Evolutionary conservation across 257 asterid species (phyloP).

Genomic region (Misopates orontium): DNA sequence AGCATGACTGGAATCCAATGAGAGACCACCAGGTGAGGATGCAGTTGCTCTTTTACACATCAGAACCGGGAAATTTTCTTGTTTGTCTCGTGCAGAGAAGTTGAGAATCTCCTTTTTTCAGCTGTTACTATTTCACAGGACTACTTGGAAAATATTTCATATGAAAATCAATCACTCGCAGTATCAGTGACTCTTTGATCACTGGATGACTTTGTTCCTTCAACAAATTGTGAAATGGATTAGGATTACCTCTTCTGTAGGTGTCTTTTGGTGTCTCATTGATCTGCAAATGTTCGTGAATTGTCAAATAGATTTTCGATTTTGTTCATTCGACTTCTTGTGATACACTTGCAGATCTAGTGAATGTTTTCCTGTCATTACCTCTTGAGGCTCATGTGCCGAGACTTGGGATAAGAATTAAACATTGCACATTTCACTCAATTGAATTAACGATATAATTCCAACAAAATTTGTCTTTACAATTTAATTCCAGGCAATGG

Average conservation of each 20-base stretch:
- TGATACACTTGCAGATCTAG: constrained; percentile 5
- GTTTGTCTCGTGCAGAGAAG: not conserved
- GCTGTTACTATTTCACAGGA: not conserved
- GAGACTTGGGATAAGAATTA: not conserved
- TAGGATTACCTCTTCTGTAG: not conserved
- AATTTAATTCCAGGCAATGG: constrained; percentile 84
- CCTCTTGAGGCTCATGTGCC: not conserved
- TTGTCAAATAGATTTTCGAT: not conserved
- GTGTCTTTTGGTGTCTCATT: not conserved
- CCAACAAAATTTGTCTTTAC: not conserved
- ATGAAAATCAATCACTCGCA: not conserved
- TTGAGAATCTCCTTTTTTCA: not conserved
- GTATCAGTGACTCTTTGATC: not conserved
- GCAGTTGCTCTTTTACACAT: constrained; percentile 14
- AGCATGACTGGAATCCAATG: constrained; percentile 99
- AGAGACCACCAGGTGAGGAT: constrained; percentile 90
- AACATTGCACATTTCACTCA: constrained; percentile 2
- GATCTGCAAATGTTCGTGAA: not conserved
- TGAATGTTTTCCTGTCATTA: not conserved
- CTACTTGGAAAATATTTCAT: not conserved
- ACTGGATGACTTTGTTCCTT: not conserved
- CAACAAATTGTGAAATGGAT: not conserved
- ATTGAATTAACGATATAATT: not conserved
- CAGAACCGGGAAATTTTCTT: not conserved
- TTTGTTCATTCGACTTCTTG: not conserved